Evolutionary conservation across 805 yeast species (phyloP), one percentile per base, ranked within the genome.

Genomic region (Candida nonsorbophila): DNA sequence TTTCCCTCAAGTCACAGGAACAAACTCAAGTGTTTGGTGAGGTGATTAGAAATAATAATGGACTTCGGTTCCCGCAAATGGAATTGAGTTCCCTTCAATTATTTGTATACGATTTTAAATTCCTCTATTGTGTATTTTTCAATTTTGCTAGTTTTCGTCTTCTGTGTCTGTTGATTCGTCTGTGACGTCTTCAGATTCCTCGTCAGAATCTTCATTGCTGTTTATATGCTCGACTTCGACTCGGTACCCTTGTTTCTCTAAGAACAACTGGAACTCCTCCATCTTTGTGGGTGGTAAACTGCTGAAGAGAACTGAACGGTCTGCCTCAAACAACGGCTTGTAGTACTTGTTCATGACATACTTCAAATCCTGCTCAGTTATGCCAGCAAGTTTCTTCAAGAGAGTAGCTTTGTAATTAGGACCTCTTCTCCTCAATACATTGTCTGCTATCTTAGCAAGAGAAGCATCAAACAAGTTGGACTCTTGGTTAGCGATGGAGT

Each of bases 211-310:
- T n/a, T 37, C 51, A 14, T 37, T 47, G n/a, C 25, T 32, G 2
- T 29, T 51, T 11, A 80, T 55, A 28, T 74, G 76, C 37, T 80
- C 86, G 16, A 77, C 58, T 4, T 52, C 48, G 16, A 82, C 81
- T 0, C 59, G 54, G 48, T 81, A 90, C 0, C 94, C 94, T 27
- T 61, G 54, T 1, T 44, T 44, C 7, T 42, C 45, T 32, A 88
- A 72, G 31, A 65, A 74, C 11, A 50, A 54, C 24, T 56, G 53
- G 30, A 84, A 55, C 4, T 53, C 55, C 0, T 63, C 73, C 3
- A 59, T 49, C 38, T 78, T 80, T 2, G 78, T 59, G 3, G 90
- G 82, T 41, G 92, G 87, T 32, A 88, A 72, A 44, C 86, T 76
- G 3, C 79, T 61, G 45, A 86, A 87, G 7, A 84, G 67, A 14